phyloP scores from a whole-genome alignment of 306 rosid species.

The Parietaria judaica region DNA sequence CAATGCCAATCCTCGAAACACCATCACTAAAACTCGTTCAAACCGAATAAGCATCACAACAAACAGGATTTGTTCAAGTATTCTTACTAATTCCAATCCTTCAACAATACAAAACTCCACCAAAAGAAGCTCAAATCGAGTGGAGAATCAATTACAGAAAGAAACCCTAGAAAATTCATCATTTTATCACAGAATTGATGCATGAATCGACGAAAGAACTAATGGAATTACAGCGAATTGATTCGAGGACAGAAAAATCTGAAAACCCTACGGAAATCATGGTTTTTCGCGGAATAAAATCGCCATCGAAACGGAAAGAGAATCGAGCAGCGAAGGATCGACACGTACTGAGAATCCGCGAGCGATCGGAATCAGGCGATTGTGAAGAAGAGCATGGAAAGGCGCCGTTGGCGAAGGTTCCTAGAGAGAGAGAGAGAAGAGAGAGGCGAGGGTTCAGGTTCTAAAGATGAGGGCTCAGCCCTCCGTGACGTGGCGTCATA shows the following conservation, averaged over 20 bases:
- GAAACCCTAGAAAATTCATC: too few species aligned
- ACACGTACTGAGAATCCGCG: conserved; percentile 41
- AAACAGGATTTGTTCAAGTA: too few species aligned
- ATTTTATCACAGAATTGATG: too few species aligned
- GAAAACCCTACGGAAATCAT: background rate
- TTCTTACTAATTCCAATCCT: too few species aligned
- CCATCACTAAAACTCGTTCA: conserved; percentile 5
- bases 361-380: conserved; percentile 31
- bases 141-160: too few species aligned
- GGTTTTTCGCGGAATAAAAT: background rate
- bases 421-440: conserved; percentile 13
- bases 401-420: conserved; percentile 9
- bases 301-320: background rate
- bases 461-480: conserved; percentile 50
- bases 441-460: conserved; percentile 34
- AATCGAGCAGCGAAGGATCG: background rate
- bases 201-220: too few species aligned
- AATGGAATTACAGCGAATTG: too few species aligned
- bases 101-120: too few species aligned
- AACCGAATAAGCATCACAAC: too few species aligned
- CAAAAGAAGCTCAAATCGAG: too few species aligned
- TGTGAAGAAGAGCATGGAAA: conserved; percentile 21
- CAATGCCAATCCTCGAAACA: background rate
- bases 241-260: background rate
- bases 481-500: conserved; percentile 19